These are phyloP conservation scores for Globisporangium rhizosaccharum DNA, from an alignment of 352 stramenopile genomes.

Conservation along the genomic window DNA sequence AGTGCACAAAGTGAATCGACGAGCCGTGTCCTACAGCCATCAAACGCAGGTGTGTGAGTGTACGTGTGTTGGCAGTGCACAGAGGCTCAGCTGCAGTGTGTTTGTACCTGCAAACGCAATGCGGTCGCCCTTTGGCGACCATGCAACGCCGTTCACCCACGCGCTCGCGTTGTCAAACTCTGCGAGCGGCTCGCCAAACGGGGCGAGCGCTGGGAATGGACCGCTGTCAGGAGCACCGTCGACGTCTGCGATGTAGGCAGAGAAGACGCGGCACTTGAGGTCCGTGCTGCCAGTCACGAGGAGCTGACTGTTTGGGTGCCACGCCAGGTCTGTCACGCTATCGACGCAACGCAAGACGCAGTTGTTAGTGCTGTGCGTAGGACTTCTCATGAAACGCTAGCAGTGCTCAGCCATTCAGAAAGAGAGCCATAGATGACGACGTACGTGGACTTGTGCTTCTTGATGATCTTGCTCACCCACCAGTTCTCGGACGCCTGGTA, in stretches of 20 bases:
- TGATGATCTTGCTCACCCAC: slow-evolving; percentile 96
- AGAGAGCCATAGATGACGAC: slow-evolving; percentile 18
- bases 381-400: not conserved
- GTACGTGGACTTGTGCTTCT: slow-evolving; percentile 95
- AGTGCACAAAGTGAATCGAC: slow-evolving; percentile 87
- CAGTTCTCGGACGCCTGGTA: slow-evolving; percentile 92
- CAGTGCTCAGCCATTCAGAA: not conserved
- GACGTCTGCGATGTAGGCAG: slow-evolving; percentile 81
- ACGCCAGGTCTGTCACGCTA: slow-evolving; percentile 85
- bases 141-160: slow-evolving; percentile 91
- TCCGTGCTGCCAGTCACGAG: slow-evolving; percentile 90
- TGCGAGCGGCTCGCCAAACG: slow-evolving; percentile 76
- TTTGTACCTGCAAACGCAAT: slow-evolving; percentile 77
- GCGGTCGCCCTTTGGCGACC: slow-evolving; percentile 85
- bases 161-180: slow-evolving; percentile 87
- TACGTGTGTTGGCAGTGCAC: no score
- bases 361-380: not conserved
- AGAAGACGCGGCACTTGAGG: slow-evolving; percentile 92
- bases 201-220: slow-evolving; percentile 65
- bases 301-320: slow-evolving; percentile 92
- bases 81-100: not conserved
- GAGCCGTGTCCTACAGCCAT: slow-evolving; percentile 70
- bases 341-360: not conserved
- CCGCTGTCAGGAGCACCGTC: slow-evolving; percentile 63
- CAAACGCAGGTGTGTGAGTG: not conserved